Conservation (phyloP, 2,329 filamentous ascomycete genomes). For the Xylogone sp. region DNA sequence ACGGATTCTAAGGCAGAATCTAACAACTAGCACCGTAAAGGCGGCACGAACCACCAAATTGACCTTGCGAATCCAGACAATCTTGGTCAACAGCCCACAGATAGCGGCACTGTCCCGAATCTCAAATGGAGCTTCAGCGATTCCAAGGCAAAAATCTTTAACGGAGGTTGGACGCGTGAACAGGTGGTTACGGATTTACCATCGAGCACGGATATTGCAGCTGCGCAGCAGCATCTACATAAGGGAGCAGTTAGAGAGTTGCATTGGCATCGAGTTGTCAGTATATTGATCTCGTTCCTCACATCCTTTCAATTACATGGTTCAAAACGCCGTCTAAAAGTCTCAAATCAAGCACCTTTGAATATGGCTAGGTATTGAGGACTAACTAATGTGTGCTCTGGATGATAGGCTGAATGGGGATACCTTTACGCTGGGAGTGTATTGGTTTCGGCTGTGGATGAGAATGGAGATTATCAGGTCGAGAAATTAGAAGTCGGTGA, state of each 20-base stretch:
- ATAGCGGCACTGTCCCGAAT: conserved; percentile 61
- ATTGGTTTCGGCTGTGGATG: conserved; percentile 57
- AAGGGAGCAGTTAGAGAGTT: conserved; percentile 64
- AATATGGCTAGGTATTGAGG: too few relatives aligned
- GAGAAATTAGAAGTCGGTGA: conserved; percentile 57
- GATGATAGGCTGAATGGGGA: conserved; percentile 67
- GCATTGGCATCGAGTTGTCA: conserved; percentile 64
- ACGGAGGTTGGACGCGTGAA: conserved; percentile 63
- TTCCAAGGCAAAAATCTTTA: conserved; percentile 58
- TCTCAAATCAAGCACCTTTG: too few relatives aligned
- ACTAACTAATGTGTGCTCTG: too few relatives aligned
- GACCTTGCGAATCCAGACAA: conserved; percentile 63
- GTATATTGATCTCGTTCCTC: conserved; percentile 21
- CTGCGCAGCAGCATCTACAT: conserved; percentile 63
- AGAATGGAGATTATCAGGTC: conserved; percentile 52
- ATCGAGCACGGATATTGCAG: conserved; percentile 61
- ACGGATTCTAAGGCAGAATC: too few relatives aligned
- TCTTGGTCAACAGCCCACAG: conserved; percentile 57
- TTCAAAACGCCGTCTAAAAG: too few relatives aligned
- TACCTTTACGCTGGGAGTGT: conserved; percentile 57
- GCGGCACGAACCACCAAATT: conserved; percentile 58
- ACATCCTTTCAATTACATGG: too few relatives aligned
- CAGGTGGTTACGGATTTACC: conserved; percentile 66
- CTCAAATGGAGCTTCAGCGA: conserved; percentile 69
- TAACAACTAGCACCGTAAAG: too few relatives aligned